Percentiles rank a stretch among this genome's conserved stretches.
Evolutionary conservation across 2,329 filamentous ascomycete species (phyloP).

Genomic region (Chaetomiaceae sp.): DNA sequence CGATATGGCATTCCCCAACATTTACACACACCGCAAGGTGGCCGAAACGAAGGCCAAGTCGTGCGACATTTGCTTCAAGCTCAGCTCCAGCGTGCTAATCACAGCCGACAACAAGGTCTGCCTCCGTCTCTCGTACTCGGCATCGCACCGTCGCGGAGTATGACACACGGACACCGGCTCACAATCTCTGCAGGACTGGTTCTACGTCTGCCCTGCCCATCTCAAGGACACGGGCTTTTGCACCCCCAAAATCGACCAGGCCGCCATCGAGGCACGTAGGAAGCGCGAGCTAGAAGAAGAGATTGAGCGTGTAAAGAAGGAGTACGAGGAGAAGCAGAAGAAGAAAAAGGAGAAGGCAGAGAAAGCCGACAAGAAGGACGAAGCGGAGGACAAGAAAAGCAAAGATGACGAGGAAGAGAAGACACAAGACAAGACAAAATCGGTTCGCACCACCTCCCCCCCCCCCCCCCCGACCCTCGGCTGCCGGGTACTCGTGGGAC

Average conservation of each 20-base stretch:
- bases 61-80: constrained; percentile 90
- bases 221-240: constrained; percentile 81
- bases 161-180: background rate
- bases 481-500: background rate
- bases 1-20: constrained; percentile 62
- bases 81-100: constrained; percentile 79
- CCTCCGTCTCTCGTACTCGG: background rate
- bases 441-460: background rate
- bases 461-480: too few species aligned
- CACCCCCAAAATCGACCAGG: constrained; percentile 66
- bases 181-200: constrained; percentile 60
- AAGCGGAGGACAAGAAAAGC: constrained; percentile 38
- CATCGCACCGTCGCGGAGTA: too few species aligned
- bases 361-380: constrained; percentile 49
- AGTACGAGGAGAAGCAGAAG: constrained; percentile 70
- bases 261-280: constrained; percentile 58
- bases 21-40: constrained; percentile 81
- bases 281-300: constrained; percentile 64
- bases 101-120: constrained; percentile 81
- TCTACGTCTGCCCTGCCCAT: constrained; percentile 83
- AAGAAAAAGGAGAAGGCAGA: constrained; percentile 66
- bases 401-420: constrained; percentile 29
- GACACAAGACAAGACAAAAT: constrained; percentile 14
- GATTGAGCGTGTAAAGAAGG: constrained; percentile 63
- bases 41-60: constrained; percentile 77